A percentile compares a stretch with the other conserved stretches of the same genome.
Conservation (phyloP, 805 yeast genomes). For the Wickerhamiella azymoides region DNA sequence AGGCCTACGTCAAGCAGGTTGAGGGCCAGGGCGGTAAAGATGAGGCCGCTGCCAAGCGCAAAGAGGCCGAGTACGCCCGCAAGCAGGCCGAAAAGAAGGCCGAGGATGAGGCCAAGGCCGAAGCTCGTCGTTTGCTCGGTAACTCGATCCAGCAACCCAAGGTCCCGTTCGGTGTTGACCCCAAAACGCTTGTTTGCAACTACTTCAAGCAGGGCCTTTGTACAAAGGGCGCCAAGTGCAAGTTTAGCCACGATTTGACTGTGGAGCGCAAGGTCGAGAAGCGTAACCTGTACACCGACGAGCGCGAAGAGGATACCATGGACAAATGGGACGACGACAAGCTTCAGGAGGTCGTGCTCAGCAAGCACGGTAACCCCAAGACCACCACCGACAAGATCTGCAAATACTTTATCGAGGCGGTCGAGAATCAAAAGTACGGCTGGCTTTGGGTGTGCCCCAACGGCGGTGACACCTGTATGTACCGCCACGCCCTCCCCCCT, state of each 20-base stretch:
- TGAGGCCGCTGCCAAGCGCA: slow-evolving; percentile 43
- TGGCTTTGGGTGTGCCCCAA: slow-evolving; percentile 99
- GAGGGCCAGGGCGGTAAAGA: slow-evolving; percentile 45
- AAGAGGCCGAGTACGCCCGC: slow-evolving; percentile 59
- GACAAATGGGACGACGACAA: slow-evolving; percentile 96
- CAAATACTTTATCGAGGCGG: slow-evolving; percentile 89
- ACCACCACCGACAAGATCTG: slow-evolving; percentile 93
- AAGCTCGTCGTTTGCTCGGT: slow-evolving; percentile 67
- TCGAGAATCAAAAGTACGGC: slow-evolving; percentile 93
- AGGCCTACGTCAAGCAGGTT: slow-evolving; percentile 53
- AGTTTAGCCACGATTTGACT: slow-evolving; percentile 78
- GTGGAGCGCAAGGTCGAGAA: slow-evolving; percentile 80
- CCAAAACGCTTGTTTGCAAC: slow-evolving; percentile 83
- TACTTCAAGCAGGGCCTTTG: slow-evolving; percentile 78
- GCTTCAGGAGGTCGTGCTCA: slow-evolving; percentile 66
- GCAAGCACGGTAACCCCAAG: slow-evolving; percentile 82
- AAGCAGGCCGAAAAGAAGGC: slow-evolving; percentile 74
- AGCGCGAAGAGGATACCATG: slow-evolving; percentile 73
- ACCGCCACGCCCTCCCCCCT: slow-evolving; percentile 88
- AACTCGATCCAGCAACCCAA: slow-evolving; percentile 57
- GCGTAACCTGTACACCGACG: slow-evolving; percentile 87
- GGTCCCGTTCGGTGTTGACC: slow-evolving; percentile 95
- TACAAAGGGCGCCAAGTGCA: slow-evolving; percentile 54
- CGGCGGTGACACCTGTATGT: slow-evolving; percentile 84
- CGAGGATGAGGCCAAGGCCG: slow-evolving; percentile 76